phyloP scores from a whole-genome alignment of 2,329 filamentous ascomycete genomes.

The Ophiostoma sp. region DNA sequence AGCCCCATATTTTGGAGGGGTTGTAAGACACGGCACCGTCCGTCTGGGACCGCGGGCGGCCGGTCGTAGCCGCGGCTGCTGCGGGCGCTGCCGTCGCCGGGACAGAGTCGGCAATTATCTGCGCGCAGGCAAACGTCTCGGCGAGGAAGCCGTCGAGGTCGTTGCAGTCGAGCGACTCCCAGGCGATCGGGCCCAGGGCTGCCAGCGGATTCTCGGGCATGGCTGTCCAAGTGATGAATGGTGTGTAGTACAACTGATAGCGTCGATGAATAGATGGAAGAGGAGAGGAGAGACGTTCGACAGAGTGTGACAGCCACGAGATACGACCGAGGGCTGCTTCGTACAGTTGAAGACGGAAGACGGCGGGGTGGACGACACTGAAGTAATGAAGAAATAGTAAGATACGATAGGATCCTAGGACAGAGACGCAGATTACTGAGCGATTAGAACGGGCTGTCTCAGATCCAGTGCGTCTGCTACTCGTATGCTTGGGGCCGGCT shows the following conservation, averaged over 20 bases:
- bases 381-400: too few relatives aligned
- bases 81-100: constrained; percentile 5
- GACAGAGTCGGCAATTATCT: constrained; percentile 25
- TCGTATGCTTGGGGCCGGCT: too few relatives aligned
- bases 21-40: constrained; percentile 42
- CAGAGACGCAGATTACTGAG: too few relatives aligned
- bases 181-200: constrained; percentile 47
- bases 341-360: too few relatives aligned
- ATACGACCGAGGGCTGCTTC: not conserved
- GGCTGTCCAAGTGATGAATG: not conserved
- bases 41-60: constrained; percentile 51
- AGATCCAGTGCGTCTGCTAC: too few relatives aligned
- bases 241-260: not conserved
- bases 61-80: constrained; percentile 31
- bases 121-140: constrained; percentile 24
- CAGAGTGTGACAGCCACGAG: not conserved
- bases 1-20: constrained; percentile 15
- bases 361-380: too few relatives aligned
- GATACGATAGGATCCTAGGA: too few relatives aligned
- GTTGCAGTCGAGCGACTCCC: constrained; percentile 34
- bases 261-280: not conserved
- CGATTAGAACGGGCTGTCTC: too few relatives aligned
- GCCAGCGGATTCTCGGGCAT: constrained; percentile 39
- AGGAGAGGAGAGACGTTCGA: not conserved
- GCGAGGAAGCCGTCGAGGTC: constrained; percentile 22